These are phyloP conservation scores for Fusarium temperatum DNA, from an alignment of 2,329 filamentous ascomycete genomes.

Conservation along the genomic window DNA sequence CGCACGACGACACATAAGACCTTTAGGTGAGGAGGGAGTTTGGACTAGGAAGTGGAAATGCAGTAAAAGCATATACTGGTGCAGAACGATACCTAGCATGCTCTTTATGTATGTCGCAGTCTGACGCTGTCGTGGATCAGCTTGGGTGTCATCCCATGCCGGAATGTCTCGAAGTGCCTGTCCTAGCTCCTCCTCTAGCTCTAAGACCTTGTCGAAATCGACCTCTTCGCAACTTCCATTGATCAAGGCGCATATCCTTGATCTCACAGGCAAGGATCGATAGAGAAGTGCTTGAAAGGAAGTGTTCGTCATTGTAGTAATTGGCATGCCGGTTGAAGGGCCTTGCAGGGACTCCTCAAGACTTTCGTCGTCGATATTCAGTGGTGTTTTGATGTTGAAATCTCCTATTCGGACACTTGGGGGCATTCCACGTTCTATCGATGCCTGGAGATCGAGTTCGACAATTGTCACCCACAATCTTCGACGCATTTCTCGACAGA, in stretches of 20 bases:
- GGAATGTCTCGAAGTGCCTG: background rate
- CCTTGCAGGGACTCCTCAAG: background rate
- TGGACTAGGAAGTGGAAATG: background rate
- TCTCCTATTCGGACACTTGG: background rate
- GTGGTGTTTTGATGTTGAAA: background rate
- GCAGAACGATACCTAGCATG: background rate
- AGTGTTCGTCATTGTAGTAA: background rate
- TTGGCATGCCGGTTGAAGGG: rapidly evolving
- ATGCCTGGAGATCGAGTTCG: background rate
- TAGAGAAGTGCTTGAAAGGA: background rate
- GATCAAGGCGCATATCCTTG: background rate
- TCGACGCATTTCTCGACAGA: background rate
- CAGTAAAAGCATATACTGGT: background rate
- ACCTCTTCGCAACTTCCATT: background rate
- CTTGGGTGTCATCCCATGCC: background rate
- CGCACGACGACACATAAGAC: background rate
- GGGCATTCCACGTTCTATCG: background rate
- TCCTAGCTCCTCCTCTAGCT: background rate
- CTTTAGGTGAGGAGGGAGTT: rapidly evolving
- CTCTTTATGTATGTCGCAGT: background rate
- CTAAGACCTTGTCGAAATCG: background rate
- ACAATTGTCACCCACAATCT: background rate
- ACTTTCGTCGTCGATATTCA: background rate
- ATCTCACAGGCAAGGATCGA: rapidly evolving
- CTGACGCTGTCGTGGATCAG: background rate